phyloP scores from a whole-genome alignment of 177 flowering plant species.

The Vitis hybrid region DNA sequence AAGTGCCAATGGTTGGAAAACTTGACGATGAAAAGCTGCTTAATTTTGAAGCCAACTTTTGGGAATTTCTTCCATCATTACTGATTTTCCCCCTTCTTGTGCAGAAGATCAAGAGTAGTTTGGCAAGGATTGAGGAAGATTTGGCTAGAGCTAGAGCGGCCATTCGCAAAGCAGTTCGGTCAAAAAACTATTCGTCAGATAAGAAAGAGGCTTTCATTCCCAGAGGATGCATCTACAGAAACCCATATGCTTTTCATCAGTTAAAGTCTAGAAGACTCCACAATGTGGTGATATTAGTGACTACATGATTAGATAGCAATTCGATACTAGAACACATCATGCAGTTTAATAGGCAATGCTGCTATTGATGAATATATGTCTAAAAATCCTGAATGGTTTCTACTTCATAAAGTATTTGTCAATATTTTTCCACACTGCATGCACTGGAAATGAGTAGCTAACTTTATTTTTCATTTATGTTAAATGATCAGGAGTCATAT shows the following conservation, averaged over 20 bases:
- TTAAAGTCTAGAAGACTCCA: slow-evolving; percentile 25
- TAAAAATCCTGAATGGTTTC: too few species aligned
- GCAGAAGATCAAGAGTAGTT: slow-evolving; percentile 23
- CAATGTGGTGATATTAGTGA: too few species aligned
- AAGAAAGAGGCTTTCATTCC: slow-evolving; percentile 36
- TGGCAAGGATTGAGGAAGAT: slow-evolving; percentile 39
- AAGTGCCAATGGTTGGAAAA: background rate
- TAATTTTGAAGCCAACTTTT: background rate
- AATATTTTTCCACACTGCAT: too few species aligned
- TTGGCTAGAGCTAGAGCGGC: slow-evolving; percentile 46
- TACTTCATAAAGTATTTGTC: too few species aligned
- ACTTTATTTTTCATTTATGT: background rate
- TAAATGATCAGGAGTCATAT: slow-evolving; percentile 47
- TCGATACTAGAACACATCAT: too few species aligned
- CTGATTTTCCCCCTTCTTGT: background rate
- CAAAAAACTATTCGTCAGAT: slow-evolving; percentile 20
- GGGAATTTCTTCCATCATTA: background rate
- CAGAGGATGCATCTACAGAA: slow-evolving; percentile 49
- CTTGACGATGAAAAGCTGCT: background rate
- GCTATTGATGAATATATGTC: too few species aligned
- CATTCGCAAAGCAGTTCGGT: slow-evolving; percentile 29
- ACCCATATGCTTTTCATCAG: slow-evolving; percentile 58
- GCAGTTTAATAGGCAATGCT: too few species aligned
- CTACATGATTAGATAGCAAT: too few species aligned
- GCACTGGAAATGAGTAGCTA: too few species aligned